These are phyloP conservation scores for Chlorella vulgaris DNA, from an alignment of 139 green algal genomes.

Conservation along the genomic window DNA sequence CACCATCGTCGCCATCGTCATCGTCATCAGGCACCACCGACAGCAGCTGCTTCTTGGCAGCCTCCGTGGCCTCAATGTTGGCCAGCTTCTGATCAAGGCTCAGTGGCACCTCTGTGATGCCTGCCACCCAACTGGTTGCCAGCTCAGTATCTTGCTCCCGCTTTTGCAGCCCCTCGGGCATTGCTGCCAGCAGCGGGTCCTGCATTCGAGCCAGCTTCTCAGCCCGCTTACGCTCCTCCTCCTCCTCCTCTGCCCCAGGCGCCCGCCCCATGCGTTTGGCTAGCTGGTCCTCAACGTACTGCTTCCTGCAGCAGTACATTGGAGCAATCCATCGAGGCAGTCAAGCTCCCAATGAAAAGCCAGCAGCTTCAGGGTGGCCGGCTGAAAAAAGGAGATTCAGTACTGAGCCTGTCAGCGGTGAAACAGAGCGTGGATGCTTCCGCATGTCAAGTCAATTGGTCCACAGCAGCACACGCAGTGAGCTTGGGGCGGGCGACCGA, in stretches of 20 bases:
- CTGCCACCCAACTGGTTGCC: conserved; percentile 58
- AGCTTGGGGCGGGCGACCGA: no score
- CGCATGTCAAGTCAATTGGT: no score
- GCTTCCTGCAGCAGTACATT: conserved; percentile 52
- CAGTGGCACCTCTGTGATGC: conserved; percentile 82
- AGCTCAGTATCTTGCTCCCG: conserved; percentile 46
- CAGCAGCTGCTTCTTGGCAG: conserved; percentile 75
- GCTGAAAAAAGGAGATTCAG: no score
- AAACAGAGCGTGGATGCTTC: no score
- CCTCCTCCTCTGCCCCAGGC: conserved; percentile 46
- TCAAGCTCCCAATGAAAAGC: neutral
- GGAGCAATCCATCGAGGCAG: neutral
- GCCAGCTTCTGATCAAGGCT: conserved; percentile 71
- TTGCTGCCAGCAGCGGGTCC: conserved; percentile 47
- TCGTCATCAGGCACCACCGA: conserved; percentile 11
- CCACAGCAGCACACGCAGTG: no score
- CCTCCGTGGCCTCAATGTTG: conserved; percentile 89
- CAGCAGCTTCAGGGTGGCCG: no score
- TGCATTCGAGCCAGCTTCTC: conserved; percentile 59
- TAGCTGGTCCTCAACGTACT: conserved; percentile 74
- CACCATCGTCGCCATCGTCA: neutral
- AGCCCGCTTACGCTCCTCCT: conserved; percentile 39
- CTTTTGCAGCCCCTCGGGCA: conserved; percentile 33
- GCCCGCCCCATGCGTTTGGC: conserved; percentile 63
- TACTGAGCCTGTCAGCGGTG: no score